A percentile compares a stretch with the other conserved stretches of the same genome.
Conservation (phyloP, 2,329 filamentous ascomycete genomes). For the Erysiphe pisi region DNA sequence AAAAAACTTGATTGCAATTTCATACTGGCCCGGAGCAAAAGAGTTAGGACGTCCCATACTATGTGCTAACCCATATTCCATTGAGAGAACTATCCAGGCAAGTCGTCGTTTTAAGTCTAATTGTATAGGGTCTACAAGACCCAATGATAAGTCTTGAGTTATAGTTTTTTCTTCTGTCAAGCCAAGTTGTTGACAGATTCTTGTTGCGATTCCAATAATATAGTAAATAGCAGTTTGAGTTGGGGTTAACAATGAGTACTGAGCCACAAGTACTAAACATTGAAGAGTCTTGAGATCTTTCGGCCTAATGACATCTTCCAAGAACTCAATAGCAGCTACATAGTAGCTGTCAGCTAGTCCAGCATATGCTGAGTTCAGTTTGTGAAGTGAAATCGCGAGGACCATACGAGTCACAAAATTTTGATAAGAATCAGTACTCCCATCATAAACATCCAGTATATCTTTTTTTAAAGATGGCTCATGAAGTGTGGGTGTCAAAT, state of each 20-base stretch:
- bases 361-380: slow-evolving; percentile 79
- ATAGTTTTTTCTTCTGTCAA: slow-evolving; percentile 85
- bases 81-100: slow-evolving; percentile 76
- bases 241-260: slow-evolving; percentile 86
- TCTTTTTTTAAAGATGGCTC: slow-evolving; percentile 68
- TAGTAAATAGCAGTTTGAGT: slow-evolving; percentile 90
- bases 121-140: slow-evolving; percentile 57
- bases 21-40: slow-evolving; percentile 70
- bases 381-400: slow-evolving; percentile 88
- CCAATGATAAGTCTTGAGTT: slow-evolving; percentile 46
- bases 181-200: slow-evolving; percentile 79
- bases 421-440: slow-evolving; percentile 65
- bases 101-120: slow-evolving; percentile 82
- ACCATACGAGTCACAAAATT: slow-evolving; percentile 87
- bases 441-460: slow-evolving; percentile 68
- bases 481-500: slow-evolving; percentile 78
- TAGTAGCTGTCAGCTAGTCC: slow-evolving; percentile 93
- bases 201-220: slow-evolving; percentile 75
- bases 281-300: slow-evolving; percentile 87
- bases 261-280: slow-evolving; percentile 74
- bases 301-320: slow-evolving; percentile 72
- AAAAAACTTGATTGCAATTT: slow-evolving; percentile 79
- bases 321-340: slow-evolving; percentile 70
- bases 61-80: slow-evolving; percentile 82
- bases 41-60: slow-evolving; percentile 77